Evolutionary conservation across 2,329 filamentous ascomycete species (phyloP).

Genomic region (Cladosporium sp.): DNA sequence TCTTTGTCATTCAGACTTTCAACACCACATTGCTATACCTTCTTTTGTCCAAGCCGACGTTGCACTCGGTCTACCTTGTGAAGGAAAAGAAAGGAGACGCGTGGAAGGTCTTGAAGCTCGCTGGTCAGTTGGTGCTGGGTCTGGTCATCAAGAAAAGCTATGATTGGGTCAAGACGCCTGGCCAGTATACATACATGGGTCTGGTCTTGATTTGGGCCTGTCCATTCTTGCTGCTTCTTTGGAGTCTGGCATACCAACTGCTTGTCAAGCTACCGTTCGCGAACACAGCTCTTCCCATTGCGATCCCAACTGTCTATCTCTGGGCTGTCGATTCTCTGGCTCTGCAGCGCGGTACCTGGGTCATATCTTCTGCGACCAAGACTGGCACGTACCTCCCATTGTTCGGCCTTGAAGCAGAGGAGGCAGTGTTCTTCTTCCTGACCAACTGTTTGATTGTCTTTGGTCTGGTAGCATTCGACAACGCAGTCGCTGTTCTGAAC

Average conservation of each 20-base stretch:
- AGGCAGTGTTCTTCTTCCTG: slow-evolving; percentile 67
- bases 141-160: slow-evolving; percentile 43
- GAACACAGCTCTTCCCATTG: slow-evolving; percentile 57
- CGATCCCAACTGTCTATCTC: slow-evolving; percentile 63
- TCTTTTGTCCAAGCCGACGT: slow-evolving; percentile 59
- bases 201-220: slow-evolving; percentile 66
- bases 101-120: slow-evolving; percentile 40
- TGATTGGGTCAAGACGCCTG: slow-evolving; percentile 42
- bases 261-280: slow-evolving; percentile 56
- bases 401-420: slow-evolving; percentile 62
- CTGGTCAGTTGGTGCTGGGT: slow-evolving; percentile 50
- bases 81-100: slow-evolving; percentile 34
- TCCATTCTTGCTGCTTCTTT: slow-evolving; percentile 62
- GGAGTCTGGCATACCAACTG: slow-evolving; percentile 60
- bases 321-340: slow-evolving; percentile 70
- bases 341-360: slow-evolving; percentile 65
- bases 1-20: slow-evolving; percentile 74
- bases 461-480: slow-evolving; percentile 65
- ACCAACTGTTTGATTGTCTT: slow-evolving; percentile 68
- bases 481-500: slow-evolving; percentile 61
- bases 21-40: slow-evolving; percentile 67
- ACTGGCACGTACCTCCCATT: slow-evolving; percentile 60
- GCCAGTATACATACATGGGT: slow-evolving; percentile 61
- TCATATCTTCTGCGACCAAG: slow-evolving; percentile 65
- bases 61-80: slow-evolving; percentile 53